phyloP scores from a whole-genome alignment of 2,329 filamentous ascomycete species.

The Cytospora piceae region DNA sequence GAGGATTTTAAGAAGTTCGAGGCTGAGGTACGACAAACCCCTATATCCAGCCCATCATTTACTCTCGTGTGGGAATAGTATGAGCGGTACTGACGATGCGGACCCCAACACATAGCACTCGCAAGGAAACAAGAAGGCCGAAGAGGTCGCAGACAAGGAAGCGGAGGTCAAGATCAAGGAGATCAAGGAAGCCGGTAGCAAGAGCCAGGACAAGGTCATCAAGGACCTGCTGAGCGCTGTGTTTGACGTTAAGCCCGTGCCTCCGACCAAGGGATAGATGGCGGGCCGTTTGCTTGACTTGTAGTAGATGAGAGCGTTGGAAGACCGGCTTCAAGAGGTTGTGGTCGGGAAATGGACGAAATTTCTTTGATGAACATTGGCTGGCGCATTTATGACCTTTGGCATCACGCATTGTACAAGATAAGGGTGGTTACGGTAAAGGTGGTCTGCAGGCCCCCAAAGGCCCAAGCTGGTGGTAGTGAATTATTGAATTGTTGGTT shows the following conservation, averaged over 20 bases:
- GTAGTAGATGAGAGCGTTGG: background rate
- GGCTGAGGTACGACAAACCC: slow-evolving; percentile 57
- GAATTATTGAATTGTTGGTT: slow-evolving; percentile 22
- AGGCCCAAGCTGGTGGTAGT: slow-evolving; percentile 2
- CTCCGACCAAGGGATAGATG: slow-evolving; percentile 41
- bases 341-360: background rate
- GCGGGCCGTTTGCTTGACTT: background rate
- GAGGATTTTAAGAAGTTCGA: slow-evolving; percentile 95
- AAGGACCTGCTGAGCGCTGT: slow-evolving; percentile 85
- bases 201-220: slow-evolving; percentile 78
- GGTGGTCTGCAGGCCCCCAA: background rate
- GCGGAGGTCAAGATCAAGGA: slow-evolving; percentile 80
- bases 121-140: slow-evolving; percentile 81
- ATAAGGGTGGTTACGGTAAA: slow-evolving; percentile 1
- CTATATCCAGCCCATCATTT: background rate
- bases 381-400: background rate
- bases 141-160: slow-evolving; percentile 78
- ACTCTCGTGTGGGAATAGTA: background rate
- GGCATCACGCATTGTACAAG: slow-evolving; percentile 21
- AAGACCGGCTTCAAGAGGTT: background rate
- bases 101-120: slow-evolving; percentile 67
- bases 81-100: slow-evolving; percentile 27
- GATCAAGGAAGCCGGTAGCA: slow-evolving; percentile 79
- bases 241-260: slow-evolving; percentile 76
- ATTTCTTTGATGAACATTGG: background rate